Conservation (phyloP, 768 basidiomycete genomes). For the Russula vinacea region DNA sequence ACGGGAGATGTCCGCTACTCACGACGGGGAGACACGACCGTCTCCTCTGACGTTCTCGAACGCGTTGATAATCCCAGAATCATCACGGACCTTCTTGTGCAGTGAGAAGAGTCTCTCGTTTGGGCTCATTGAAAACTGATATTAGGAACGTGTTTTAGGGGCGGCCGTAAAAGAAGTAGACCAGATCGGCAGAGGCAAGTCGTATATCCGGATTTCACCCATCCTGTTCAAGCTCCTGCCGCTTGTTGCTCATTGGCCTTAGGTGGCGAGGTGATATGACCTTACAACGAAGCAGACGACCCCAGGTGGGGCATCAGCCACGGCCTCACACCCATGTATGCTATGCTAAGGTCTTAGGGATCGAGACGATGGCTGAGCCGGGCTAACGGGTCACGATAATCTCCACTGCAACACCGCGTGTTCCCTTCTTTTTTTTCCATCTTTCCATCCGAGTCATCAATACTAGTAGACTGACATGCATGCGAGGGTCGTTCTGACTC, state of each 20-base stretch:
- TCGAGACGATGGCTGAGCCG: background rate
- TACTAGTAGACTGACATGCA: no score
- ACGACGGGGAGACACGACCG: constrained; percentile 6
- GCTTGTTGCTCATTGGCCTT: constrained; percentile 22
- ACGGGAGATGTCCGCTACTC: no score
- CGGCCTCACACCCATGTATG: background rate
- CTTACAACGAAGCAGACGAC: constrained; percentile 7
- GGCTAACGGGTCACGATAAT: no score
- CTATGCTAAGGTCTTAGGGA: background rate
- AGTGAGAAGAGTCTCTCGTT: constrained; percentile 6
- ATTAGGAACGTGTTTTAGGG: constrained; percentile 15
- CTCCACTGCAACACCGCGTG: no score
- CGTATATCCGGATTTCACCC: constrained; percentile 16
- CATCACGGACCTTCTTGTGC: constrained; percentile 16
- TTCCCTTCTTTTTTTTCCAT: no score
- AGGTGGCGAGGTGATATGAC: constrained; percentile 11
- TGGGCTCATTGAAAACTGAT: constrained; percentile 12
- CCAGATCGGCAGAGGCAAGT: constrained; percentile 12
- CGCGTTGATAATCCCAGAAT: constrained; percentile 6
- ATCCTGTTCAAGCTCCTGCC: constrained; percentile 19
- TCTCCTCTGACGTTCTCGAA: constrained; percentile 22
- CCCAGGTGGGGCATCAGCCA: constrained; percentile 10
- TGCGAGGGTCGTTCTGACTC: no score
- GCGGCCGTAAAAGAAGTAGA: constrained; percentile 1
- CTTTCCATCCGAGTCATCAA: no score